Evolutionary conservation across 2,329 filamentous ascomycete species (phyloP).

Genomic region (Blastomyces silverae): DNA sequence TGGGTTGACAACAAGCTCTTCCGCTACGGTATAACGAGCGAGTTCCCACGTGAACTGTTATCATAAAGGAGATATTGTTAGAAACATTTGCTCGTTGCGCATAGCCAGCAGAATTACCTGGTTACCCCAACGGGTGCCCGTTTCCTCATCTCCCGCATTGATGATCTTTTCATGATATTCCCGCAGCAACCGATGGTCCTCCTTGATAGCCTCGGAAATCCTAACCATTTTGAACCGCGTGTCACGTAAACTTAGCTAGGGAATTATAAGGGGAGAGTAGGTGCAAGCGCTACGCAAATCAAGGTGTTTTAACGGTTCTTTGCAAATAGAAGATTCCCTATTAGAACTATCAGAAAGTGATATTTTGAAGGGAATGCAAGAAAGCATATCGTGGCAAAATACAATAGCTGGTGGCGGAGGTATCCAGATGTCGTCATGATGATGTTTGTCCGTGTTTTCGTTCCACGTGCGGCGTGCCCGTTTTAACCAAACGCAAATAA

Average conservation of each 20-base stretch:
- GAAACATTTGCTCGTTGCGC: neutral
- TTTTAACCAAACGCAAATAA: neutral
- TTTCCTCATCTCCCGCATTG: constrained; percentile 38
- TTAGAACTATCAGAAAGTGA: neutral
- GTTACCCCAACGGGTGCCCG: constrained; percentile 44
- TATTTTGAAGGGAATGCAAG: neutral
- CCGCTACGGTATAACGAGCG: constrained; percentile 46
- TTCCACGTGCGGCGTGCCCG: neutral
- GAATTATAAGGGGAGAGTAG: neutral
- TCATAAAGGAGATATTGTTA: neutral
- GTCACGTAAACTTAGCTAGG: neutral
- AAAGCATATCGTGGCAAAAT: neutral
- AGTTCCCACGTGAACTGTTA: constrained; percentile 47
- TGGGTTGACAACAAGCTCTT: constrained; percentile 51
- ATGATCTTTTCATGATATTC: constrained; percentile 42
- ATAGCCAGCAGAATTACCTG: constrained; percentile 20
- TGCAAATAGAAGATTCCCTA: neutral
- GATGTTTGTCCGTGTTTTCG: neutral
- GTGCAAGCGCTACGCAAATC: neutral
- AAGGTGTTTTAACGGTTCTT: neutral
- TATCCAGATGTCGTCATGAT: constrained; percentile 4
- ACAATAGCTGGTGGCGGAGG: neutral
- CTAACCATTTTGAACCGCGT: constrained; percentile 20
- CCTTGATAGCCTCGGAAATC: constrained; percentile 36
- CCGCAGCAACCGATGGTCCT: constrained; percentile 41